Evolutionary conservation across 2,329 filamentous ascomycete species (phyloP), one percentile per base, ranked within the genome.

Genomic region (Gnomoniopsis smithogilvyi): DNA sequence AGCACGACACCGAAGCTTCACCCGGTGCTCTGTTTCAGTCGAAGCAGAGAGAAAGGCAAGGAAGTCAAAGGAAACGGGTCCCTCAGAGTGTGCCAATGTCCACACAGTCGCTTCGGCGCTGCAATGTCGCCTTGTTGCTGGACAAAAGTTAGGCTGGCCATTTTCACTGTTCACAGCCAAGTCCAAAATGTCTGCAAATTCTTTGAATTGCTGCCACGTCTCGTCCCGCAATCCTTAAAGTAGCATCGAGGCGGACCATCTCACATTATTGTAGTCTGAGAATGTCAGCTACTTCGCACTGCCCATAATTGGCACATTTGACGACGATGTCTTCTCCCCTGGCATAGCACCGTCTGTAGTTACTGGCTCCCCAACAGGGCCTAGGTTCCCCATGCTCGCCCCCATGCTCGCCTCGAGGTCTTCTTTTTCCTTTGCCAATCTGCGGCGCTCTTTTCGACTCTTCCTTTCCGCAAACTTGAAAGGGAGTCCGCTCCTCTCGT

Each of bases 391-490:
- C 3, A 14, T 51, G 6, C 53, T 33, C 30, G 45, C 52, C 15
- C 48, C 59, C 43, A 49, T 58, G 2, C 26, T 30, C 26, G 26
- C 26, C 26, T 30, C 26, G 4, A 30, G 8, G 8, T 30, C 26
- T 8, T 48, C 50, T 41, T 34, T 33, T 12, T 51, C 43, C 56
- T 36, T 22, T 10, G 21, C 33, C 34, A 21, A 10, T 19, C 22
- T 11, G 6, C 26, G 34, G 8, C 21, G 22, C 1, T 51, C 34
- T 59, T 47, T 55, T 26, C 55, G 49, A 30, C 59, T 51, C 54
- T 68, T 67, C 17, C 70, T 67, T 62, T 77, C 74, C 2, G 73
- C 67, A 62, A 75, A 77, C 24, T 68, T 66, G 61, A 76, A 77
- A 0, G 68, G 65, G 11, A 60, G 62, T 6, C 71, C 72, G 0